These are phyloP conservation scores for Colletotrichum sp. DNA, from an alignment of 2,329 filamentous ascomycete species.

Conservation along the genomic window DNA sequence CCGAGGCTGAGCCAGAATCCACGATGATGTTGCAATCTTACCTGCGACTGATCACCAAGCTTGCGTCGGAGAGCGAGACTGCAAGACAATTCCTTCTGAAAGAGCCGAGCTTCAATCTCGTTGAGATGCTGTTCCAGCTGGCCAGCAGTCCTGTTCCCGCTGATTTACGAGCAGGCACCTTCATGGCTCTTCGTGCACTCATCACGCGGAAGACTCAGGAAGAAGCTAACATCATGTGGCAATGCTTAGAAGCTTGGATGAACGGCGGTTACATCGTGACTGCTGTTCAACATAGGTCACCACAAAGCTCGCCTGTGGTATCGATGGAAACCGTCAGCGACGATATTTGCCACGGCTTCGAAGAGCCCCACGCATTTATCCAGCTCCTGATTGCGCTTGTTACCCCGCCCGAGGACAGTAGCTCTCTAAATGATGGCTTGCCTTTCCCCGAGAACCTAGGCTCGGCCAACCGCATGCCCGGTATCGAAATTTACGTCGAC, in stretches of 20 bases:
- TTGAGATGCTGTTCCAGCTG: slow-evolving; percentile 78
- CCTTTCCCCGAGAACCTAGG: slow-evolving; percentile 90
- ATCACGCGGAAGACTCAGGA: slow-evolving; percentile 74
- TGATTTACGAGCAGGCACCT: slow-evolving; percentile 82
- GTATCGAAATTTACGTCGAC: slow-evolving; percentile 92
- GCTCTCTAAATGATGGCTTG: slow-evolving; percentile 73
- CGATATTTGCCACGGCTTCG: slow-evolving; percentile 78
- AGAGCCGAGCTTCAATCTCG: slow-evolving; percentile 68
- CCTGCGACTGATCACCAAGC: slow-evolving; percentile 82
- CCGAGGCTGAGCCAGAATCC: slow-evolving; percentile 87
- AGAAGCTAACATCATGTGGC: slow-evolving; percentile 80
- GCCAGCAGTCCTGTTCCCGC: slow-evolving; percentile 78
- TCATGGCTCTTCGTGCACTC: slow-evolving; percentile 77
- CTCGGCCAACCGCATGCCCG: slow-evolving; percentile 74
- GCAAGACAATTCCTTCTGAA: slow-evolving; percentile 78
- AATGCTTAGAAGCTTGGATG: slow-evolving; percentile 79
- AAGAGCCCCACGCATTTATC: slow-evolving; percentile 86
- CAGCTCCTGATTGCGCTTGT: slow-evolving; percentile 77
- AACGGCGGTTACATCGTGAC: slow-evolving; percentile 58
- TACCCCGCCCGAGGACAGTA: slow-evolving; percentile 65
- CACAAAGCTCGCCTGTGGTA: slow-evolving; percentile 33
- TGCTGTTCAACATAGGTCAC: slow-evolving; percentile 28
- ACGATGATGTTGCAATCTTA: slow-evolving; percentile 98
- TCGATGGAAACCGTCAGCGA: slow-evolving; percentile 72
- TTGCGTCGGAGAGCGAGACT: slow-evolving; percentile 74